These are phyloP conservation scores for Verticillium dahliae DNA, from an alignment of 2,329 filamentous ascomycete genomes.

Conservation along the genomic window DNA sequence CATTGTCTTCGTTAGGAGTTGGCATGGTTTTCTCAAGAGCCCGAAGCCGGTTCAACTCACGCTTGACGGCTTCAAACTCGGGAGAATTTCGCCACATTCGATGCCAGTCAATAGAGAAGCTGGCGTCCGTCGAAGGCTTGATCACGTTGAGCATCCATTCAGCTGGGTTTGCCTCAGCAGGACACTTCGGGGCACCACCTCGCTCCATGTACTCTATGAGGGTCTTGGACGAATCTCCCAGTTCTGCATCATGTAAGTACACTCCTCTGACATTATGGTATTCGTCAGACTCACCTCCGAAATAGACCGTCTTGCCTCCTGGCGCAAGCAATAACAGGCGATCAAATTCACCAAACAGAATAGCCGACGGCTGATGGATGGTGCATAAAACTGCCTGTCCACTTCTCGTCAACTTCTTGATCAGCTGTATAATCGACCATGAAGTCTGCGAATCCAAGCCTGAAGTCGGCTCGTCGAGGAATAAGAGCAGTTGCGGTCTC, in stretches of 20 bases:
- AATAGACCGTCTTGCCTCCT: slow-evolving; percentile 53
- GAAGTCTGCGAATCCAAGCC: slow-evolving; percentile 70
- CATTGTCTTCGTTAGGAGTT: not conserved
- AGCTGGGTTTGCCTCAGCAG: slow-evolving; percentile 52
- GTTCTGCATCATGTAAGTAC: not conserved
- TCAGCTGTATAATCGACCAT: slow-evolving; percentile 64
- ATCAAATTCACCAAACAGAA: slow-evolving; percentile 41
- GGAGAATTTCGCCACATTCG: slow-evolving; percentile 23
- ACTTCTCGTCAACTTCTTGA: slow-evolving; percentile 53
- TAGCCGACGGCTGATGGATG: slow-evolving; percentile 38
- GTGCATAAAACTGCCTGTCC: slow-evolving; percentile 38
- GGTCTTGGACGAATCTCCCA: slow-evolving; percentile 34
- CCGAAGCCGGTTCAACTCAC: slow-evolving; percentile 16
- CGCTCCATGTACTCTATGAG: slow-evolving; percentile 52
- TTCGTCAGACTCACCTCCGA: slow-evolving; percentile 36
- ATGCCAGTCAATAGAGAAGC: slow-evolving; percentile 33
- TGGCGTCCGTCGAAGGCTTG: slow-evolving; percentile 12
- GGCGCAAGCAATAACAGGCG: slow-evolving; percentile 46
- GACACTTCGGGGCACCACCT: slow-evolving; percentile 50
- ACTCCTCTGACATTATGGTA: not conserved
- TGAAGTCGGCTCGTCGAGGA: slow-evolving; percentile 74
- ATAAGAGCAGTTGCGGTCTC: slow-evolving; percentile 64
- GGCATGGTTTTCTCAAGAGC: slow-evolving; percentile 27
- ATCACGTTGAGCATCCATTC: slow-evolving; percentile 56
- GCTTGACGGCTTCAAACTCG: slow-evolving; percentile 19